Conservation (phyloP, 306 rosid genomes). For the Myrica gale region DNA sequence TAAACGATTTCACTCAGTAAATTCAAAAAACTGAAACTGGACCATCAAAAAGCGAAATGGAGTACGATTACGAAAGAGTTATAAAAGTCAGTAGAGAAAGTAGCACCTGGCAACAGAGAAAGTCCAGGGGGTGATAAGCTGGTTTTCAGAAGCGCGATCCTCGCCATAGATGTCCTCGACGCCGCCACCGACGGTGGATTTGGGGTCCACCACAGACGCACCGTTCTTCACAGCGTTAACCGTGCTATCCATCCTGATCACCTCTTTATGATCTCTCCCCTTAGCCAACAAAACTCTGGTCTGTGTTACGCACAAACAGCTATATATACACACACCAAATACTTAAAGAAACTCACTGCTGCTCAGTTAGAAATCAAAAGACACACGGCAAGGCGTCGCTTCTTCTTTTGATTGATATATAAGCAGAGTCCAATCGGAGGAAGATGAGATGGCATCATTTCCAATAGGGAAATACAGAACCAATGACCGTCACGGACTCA, state of each 20-base stretch:
- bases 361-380: constrained; percentile 2
- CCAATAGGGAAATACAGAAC: neutral
- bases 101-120: constrained; percentile 86
- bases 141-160: constrained; percentile 83
- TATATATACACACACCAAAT: neutral
- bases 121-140: constrained; percentile 90
- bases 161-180: constrained; percentile 88
- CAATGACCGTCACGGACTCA: neutral
- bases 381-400: neutral
- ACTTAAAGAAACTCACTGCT: neutral
- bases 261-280: neutral
- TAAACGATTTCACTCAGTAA: neutral
- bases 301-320: neutral
- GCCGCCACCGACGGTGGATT: constrained; percentile 69
- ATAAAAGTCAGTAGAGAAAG: neutral
- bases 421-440: constrained; percentile 17
- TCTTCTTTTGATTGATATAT: neutral
- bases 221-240: constrained; percentile 59
- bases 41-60: neutral
- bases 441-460: constrained; percentile 17
- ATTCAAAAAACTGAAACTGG: neutral
- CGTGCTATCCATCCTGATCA: constrained; percentile 56
- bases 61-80: neutral
- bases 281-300: neutral
- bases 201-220: constrained; percentile 61